Base-by-base conservation (phyloP, 108 stramenopile species). In the Cyclotella kingstonii region DNA sequence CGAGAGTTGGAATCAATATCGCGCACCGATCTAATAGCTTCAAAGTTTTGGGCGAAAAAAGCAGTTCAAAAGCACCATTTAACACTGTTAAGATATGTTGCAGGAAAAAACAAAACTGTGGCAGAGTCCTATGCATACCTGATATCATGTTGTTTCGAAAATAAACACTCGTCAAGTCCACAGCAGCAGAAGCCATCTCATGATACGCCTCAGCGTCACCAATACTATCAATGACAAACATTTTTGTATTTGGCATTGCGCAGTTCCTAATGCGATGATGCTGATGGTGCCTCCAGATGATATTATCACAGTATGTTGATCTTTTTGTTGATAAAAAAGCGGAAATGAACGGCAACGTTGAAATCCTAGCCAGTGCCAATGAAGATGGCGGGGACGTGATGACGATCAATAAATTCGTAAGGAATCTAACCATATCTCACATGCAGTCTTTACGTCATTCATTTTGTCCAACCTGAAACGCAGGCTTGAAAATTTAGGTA, bases 1-100 rank as follows among this genome's bases (percentile, higher is more conserved):
- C 79, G 70, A 23, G 68, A 46, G 57, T 84, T 73, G 12, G 68
- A 48, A 54, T 91, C 89, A 55, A 87, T 85, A 46, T 91, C 86
- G 41, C 86, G 71, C 28, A 76, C 81, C 9, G 84, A 84, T 49
- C 89, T 75, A 15, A 70, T 76, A 12, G 83, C 79, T 64, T 54
- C 25, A 3, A n/a, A n/a, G 60, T 35, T 10, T 9, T 27, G 17
- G 29, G 46, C 26, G 21, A 12, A 29, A 25, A 36, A 14, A 33
- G 15, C 9, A 45, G 31, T 2, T 15, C 1, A 61, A 18, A 26
- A 35, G 25, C 2, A 4, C 7, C 8, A 18, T 27, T 27, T 14
- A 50, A n/a, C 27, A 25, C 0, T 39, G 12, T 10, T 29, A 7
- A 17, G 23, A 18, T 23, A 2, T 11, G 40, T 21, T 15, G 11